phyloP scores from a whole-genome alignment of 2,329 filamentous ascomycete genomes.

The Lasiodiplodia gonubiensis region DNA sequence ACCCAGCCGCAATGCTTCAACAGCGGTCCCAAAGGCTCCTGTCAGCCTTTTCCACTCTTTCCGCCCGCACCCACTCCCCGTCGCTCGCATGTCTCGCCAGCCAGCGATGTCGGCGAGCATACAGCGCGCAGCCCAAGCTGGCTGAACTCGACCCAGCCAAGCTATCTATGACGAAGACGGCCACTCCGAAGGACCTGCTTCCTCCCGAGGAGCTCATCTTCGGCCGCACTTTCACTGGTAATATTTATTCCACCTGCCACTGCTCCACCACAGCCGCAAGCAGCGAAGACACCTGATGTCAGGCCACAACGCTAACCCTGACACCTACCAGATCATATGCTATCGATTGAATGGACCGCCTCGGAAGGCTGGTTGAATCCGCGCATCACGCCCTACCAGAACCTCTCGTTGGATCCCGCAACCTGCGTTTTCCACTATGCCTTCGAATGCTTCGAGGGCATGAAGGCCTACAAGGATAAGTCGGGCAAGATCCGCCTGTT shows the following conservation, averaged over 20 bases:
- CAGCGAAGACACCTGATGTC: constrained; percentile 4
- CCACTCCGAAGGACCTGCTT: constrained; percentile 73
- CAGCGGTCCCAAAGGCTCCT: constrained; percentile 56
- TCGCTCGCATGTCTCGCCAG: constrained; percentile 36
- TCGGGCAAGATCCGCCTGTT: constrained; percentile 82
- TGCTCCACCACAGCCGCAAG: neutral
- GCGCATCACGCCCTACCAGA: constrained; percentile 90
- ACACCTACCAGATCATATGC: constrained; percentile 81
- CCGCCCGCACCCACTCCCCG: constrained; percentile 32
- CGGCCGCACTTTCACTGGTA: constrained; percentile 88
- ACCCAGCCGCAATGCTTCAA: constrained; percentile 44
- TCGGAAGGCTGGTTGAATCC: constrained; percentile 82
- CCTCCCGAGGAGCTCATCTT: constrained; percentile 86
- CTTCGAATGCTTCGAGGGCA: constrained; percentile 97
- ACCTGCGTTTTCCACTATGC: constrained; percentile 99
- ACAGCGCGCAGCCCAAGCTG: constrained; percentile 61
- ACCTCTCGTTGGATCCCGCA: constrained; percentile 93
- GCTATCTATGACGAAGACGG: constrained; percentile 76
- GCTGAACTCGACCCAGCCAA: constrained; percentile 77
- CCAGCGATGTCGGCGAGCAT: constrained; percentile 56
- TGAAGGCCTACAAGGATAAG: constrained; percentile 97
- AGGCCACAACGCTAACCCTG: constrained; percentile 20
- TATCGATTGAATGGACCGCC: constrained; percentile 90
- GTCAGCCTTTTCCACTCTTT: constrained; percentile 48
- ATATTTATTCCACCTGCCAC: constrained; percentile 19